These are phyloP conservation scores for Circinella umbellata DNA, from an alignment of 371 early-diverging fungal species.

Conservation along the genomic window DNA sequence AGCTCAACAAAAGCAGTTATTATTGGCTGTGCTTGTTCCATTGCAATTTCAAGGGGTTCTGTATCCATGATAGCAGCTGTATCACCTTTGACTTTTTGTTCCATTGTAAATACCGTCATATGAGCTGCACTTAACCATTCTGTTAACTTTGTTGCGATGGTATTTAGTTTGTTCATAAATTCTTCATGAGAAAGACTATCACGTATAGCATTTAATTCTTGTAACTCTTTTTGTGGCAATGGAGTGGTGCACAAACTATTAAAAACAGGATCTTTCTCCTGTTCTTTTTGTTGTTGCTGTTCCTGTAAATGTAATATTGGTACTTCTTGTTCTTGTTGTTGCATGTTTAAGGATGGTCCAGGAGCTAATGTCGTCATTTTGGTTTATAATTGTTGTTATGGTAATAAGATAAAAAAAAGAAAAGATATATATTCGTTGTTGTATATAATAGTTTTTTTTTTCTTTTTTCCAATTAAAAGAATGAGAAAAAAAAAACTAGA, in stretches of 20 bases:
- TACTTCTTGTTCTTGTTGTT: neutral
- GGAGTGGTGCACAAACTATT: slow-evolving; percentile 14
- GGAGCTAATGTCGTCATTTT: neutral
- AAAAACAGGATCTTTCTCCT: slow-evolving; percentile 13
- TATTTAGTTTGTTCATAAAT: slow-evolving; percentile 22
- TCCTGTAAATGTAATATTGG: too few species aligned
- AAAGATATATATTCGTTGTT: neutral
- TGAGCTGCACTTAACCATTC: slow-evolving; percentile 46
- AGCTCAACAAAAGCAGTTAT: slow-evolving; percentile 26
- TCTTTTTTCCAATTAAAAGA: neutral
- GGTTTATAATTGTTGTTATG: neutral
- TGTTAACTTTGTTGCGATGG: slow-evolving; percentile 26
- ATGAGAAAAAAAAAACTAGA: too few species aligned
- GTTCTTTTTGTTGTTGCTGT: neutral
- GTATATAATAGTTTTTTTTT: neutral
- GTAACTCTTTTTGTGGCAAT: slow-evolving; percentile 29
- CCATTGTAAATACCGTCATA: slow-evolving; percentile 41
- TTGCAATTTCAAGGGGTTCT: slow-evolving; percentile 22
- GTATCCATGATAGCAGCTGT: slow-evolving; percentile 11
- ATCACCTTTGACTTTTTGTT: slow-evolving; percentile 40
- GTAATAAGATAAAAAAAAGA: neutral
- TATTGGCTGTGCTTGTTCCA: slow-evolving; percentile 24
- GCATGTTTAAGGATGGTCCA: slow-evolving; percentile 7
- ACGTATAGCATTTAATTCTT: slow-evolving; percentile 22
- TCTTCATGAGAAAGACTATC: slow-evolving; percentile 17